Percentiles rank a stretch among this genome's conserved stretches.
phyloP scores from a whole-genome alignment of 208 protist genomes.

The Leishmania arabica region DNA sequence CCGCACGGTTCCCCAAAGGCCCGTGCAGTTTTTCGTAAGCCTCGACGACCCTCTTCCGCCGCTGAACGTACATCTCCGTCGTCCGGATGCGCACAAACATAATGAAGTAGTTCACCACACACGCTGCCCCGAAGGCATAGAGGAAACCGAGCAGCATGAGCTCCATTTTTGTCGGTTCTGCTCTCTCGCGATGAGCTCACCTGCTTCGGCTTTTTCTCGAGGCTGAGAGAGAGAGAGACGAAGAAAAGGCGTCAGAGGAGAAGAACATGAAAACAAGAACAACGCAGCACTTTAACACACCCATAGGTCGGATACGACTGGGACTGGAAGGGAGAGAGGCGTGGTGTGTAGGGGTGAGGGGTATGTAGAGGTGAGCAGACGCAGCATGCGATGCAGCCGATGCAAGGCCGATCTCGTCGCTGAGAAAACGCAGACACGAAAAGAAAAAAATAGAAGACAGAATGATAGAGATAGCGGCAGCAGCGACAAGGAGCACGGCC shows the following conservation, averaged over 20 bases:
- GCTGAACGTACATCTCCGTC: constrained; percentile 18
- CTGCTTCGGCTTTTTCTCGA: neutral
- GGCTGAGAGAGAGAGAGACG: neutral
- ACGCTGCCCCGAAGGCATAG: constrained; percentile 46
- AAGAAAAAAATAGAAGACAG: neutral
- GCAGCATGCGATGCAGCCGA: neutral
- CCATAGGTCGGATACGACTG: too few relatives aligned
- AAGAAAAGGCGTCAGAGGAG: neutral
- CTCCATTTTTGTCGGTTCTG: constrained; percentile 2
- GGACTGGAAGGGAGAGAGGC: neutral
- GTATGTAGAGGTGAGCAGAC: neutral
- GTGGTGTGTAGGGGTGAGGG: too few relatives aligned
- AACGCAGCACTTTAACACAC: too few relatives aligned
- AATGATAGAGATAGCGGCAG: neutral
- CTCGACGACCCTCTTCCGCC: constrained; percentile 18
- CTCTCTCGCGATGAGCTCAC: neutral
- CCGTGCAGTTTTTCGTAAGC: constrained; percentile 13
- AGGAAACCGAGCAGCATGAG: constrained; percentile 28
- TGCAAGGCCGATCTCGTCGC: neutral
- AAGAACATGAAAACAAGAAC: neutral
- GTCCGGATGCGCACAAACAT: constrained; percentile 36
- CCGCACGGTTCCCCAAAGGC: too few relatives aligned
- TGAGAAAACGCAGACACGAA: too few relatives aligned
- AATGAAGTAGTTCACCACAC: constrained; percentile 37
- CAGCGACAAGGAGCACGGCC: neutral